A percentile compares a stretch with the other conserved stretches of the same genome.
Evolutionary conservation across 2,329 filamentous ascomycete genomes (phyloP).

Genomic region (Talaromyces sp.): DNA sequence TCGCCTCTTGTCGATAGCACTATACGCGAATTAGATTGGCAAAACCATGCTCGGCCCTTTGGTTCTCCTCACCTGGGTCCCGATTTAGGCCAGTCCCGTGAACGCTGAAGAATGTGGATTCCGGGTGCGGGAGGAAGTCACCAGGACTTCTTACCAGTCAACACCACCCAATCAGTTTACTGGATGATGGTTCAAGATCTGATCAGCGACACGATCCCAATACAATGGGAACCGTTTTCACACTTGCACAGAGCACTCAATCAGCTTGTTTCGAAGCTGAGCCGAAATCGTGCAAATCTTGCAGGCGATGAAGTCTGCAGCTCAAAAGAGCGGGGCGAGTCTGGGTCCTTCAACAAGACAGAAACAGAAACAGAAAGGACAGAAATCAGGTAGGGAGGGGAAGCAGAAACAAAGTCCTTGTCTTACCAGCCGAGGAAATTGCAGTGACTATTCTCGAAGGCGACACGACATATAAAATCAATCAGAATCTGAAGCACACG

Average conservation of each 20-base stretch:
- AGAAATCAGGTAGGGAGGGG: not conserved
- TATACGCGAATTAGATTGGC: not conserved
- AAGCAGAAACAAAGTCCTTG: not conserved
- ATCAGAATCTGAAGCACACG: not conserved
- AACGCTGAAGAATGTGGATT: conserved; percentile 16
- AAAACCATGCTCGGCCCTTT: not conserved
- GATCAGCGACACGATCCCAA: conserved; percentile 5
- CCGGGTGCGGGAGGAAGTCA: conserved; percentile 15
- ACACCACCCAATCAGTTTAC: not conserved
- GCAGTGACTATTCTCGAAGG: not conserved
- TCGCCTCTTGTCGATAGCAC: not conserved
- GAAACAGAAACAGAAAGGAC: not conserved
- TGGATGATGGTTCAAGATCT: conserved; percentile 4
- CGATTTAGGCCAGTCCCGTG: conserved; percentile 14
- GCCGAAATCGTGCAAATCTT: not conserved
- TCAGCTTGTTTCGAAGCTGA: not conserved
- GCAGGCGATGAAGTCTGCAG: not conserved
- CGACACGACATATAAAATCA: not conserved
- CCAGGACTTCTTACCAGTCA: conserved; percentile 11
- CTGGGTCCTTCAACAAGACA: not conserved
- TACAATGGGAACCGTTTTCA: not conserved
- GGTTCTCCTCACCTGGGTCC: conserved; percentile 7
- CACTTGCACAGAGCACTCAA: not conserved
- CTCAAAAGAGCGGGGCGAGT: not conserved
- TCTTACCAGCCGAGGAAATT: not conserved